These are phyloP conservation scores for Tephrocybe sp. DNA, from an alignment of 768 basidiomycete genomes.

Conservation along the genomic window DNA sequence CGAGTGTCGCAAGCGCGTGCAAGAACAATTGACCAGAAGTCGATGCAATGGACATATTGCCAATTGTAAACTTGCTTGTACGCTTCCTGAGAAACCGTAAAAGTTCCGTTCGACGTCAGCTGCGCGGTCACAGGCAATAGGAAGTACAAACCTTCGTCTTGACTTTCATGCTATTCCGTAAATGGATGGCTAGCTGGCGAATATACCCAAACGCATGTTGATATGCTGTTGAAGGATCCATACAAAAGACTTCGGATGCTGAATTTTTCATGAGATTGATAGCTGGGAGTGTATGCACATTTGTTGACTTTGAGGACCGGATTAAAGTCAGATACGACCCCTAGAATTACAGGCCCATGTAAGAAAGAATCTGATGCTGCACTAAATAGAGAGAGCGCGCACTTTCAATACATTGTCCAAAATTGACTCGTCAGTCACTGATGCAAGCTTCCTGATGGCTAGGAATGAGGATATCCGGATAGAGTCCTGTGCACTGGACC, in stretches of 20 bases:
- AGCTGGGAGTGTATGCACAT: constrained; percentile 80
- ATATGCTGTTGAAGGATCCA: constrained; percentile 74
- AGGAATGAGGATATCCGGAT: constrained; percentile 86
- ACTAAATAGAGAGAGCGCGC: constrained; percentile 13
- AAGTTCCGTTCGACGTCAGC: constrained; percentile 6
- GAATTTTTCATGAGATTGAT: constrained; percentile 99
- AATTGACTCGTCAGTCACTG: constrained; percentile 75
- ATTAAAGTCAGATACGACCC: constrained; percentile 88
- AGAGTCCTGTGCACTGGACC: constrained; percentile 80
- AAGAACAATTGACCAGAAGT: constrained; percentile 94
- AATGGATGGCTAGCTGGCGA: constrained; percentile 89
- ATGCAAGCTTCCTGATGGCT: constrained; percentile 77
- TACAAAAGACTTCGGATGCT: constrained; percentile 86
- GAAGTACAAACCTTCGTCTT: constrained; percentile 66
- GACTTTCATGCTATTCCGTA: constrained; percentile 88
- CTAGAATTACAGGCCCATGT: constrained; percentile 35
- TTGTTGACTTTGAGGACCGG: constrained; percentile 84
- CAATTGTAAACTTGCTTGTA: constrained; percentile 97
- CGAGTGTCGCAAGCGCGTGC: constrained; percentile 74
- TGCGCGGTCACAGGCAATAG: background rate
- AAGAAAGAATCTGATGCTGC: background rate
- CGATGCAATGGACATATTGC: constrained; percentile 95
- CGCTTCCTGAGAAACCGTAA: constrained; percentile 60
- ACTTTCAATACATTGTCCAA: constrained; percentile 89
- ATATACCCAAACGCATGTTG: constrained; percentile 97